A percentile compares a stretch with the other conserved stretches of the same genome.
Evolutionary conservation across 768 basidiomycete species (phyloP).

Genomic region (Ramaria rubella): DNA sequence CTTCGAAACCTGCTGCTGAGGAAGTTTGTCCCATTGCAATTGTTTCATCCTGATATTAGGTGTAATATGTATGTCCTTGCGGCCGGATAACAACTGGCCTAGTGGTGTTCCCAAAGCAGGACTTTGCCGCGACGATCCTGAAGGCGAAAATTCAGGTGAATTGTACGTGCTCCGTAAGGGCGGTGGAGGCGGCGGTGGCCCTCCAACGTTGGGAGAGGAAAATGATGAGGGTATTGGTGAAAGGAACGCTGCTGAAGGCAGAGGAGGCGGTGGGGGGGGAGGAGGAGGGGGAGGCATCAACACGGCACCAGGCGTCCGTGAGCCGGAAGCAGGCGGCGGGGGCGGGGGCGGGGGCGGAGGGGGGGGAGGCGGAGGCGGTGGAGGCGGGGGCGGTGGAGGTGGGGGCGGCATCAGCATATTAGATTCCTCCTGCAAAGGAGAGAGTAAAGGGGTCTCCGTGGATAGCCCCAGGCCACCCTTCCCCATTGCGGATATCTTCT

Average conservation of each 20-base stretch:
- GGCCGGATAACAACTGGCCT: conserved; percentile 48
- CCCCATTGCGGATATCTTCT: conserved; percentile 48
- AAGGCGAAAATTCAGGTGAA: conserved; percentile 34
- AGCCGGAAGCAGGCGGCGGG: conserved; percentile 23
- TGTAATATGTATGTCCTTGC: conserved; percentile 81
- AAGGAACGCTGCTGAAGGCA: conserved; percentile 25
- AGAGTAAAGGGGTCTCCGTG: conserved; percentile 30
- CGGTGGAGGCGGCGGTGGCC: conserved; percentile 32
- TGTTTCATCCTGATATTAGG: conserved; percentile 95
- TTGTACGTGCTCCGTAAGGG: conserved; percentile 27
- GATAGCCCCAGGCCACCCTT: conserved; percentile 32
- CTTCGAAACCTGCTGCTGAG: conserved; percentile 74
- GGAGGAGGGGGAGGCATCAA: conserved; percentile 22
- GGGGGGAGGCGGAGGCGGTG: conserved; percentile 20
- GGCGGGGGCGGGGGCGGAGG: conserved; percentile 21
- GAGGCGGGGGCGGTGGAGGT: conserved; percentile 27
- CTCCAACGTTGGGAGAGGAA: conserved; percentile 13
- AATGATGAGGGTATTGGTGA: conserved; percentile 21
- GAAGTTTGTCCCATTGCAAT: conserved; percentile 97
- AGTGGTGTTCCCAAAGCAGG: conserved; percentile 35
- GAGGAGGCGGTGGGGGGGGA: conserved; percentile 33
- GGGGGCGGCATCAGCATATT: conserved; percentile 16
- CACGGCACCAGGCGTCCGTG: conserved; percentile 14
- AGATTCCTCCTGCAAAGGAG: conserved; percentile 38
- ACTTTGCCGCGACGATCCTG: conserved; percentile 41